Evolutionary conservation across 2,329 filamentous ascomycete genomes (phyloP).

Genomic region (Microdochium paspali): DNA sequence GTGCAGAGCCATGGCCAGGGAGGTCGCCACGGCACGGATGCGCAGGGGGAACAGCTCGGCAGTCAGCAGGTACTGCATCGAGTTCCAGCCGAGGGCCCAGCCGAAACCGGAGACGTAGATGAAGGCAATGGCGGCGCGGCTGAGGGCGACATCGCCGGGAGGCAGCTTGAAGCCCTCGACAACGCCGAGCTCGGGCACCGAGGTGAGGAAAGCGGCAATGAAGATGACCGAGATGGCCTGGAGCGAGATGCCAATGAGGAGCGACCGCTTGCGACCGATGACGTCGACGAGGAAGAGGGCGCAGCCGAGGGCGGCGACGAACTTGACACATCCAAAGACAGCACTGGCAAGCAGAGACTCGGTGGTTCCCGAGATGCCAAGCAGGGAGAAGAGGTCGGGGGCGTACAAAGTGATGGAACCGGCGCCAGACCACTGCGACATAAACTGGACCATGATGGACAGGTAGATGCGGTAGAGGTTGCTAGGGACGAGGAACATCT

Average conservation of each 20-base stretch:
- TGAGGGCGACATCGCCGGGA: slow-evolving; percentile 39
- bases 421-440: slow-evolving; percentile 67
- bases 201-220: slow-evolving; percentile 50
- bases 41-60: slow-evolving; percentile 70
- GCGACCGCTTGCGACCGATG: slow-evolving; percentile 62
- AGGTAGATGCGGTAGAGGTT: slow-evolving; percentile 69
- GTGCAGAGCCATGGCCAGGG: slow-evolving; percentile 67
- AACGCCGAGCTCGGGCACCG: slow-evolving; percentile 48
- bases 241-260: slow-evolving; percentile 49
- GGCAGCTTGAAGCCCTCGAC: slow-evolving; percentile 38
- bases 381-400: slow-evolving; percentile 60
- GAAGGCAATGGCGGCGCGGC: slow-evolving; percentile 61
- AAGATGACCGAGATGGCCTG: slow-evolving; percentile 55
- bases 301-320: slow-evolving; percentile 56
- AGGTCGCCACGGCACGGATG: slow-evolving; percentile 61
- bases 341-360: slow-evolving; percentile 65
- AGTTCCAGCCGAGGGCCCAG: slow-evolving; percentile 67
- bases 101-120: slow-evolving; percentile 62
- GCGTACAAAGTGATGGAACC: slow-evolving; percentile 71
- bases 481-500: slow-evolving; percentile 56
- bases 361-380: slow-evolving; percentile 58
- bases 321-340: slow-evolving; percentile 69
- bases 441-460: slow-evolving; percentile 57
- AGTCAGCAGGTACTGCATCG: slow-evolving; percentile 69
- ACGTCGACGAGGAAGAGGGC: slow-evolving; percentile 73